Conservation (phyloP, 306 rosid species). For the Erythrophleum fordii region DNA sequence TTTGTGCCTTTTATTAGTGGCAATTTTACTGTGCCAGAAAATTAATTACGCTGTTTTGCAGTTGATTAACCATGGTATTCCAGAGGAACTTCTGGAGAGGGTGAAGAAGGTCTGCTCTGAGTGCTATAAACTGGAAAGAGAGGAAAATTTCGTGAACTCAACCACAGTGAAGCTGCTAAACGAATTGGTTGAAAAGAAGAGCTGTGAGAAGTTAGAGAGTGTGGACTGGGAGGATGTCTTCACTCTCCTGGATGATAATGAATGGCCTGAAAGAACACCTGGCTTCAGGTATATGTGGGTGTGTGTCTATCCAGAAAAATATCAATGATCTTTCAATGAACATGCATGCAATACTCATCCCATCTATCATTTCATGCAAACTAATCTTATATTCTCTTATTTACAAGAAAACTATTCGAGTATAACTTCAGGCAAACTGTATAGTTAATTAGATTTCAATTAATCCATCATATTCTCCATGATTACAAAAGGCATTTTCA, state of each 20-base stretch:
- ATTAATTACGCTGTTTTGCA: slow-evolving; percentile 37
- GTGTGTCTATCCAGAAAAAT: slow-evolving; percentile 1
- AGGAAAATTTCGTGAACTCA: slow-evolving; percentile 74
- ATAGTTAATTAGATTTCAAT: neutral
- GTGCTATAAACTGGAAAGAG: slow-evolving; percentile 80
- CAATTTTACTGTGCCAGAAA: slow-evolving; percentile 9
- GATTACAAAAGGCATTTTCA: too few relatives aligned
- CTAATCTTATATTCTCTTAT: neutral
- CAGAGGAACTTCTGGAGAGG: slow-evolving; percentile 88
- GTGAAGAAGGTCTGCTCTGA: slow-evolving; percentile 78
- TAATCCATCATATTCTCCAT: neutral
- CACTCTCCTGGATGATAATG: slow-evolving; percentile 69
- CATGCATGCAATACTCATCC: neutral
- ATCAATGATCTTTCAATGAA: neutral
- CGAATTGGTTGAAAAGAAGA: slow-evolving; percentile 57
- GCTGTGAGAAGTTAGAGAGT: slow-evolving; percentile 57
- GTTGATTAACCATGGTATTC: slow-evolving; percentile 94
- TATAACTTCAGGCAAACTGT: neutral
- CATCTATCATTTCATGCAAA: slow-evolving; percentile 25
- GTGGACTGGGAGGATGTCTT: slow-evolving; percentile 96
- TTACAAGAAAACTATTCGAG: neutral
- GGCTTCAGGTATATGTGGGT: slow-evolving; percentile 64
- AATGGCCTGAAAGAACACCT: slow-evolving; percentile 80
- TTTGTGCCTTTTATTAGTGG: neutral
- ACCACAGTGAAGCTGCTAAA: slow-evolving; percentile 53